phyloP scores from a whole-genome alignment of 225 moss, liverwort and hornwort species.

The Polytrichum commune region DNA sequence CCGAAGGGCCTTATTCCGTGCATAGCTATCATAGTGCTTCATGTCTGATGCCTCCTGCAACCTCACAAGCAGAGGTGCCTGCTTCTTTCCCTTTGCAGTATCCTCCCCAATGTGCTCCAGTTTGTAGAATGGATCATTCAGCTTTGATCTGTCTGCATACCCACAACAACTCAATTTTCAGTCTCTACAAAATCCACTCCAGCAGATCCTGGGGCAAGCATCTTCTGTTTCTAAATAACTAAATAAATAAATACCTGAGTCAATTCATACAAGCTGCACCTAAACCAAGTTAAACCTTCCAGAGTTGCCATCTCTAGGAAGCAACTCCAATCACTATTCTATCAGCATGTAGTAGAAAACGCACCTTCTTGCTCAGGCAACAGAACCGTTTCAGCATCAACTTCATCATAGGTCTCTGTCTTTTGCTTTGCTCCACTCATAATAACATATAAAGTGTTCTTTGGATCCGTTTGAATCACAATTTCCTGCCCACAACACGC shows the following conservation, averaged over 20 bases:
- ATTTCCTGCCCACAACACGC: conserved; percentile 96
- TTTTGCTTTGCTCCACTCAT: conserved; percentile 90
- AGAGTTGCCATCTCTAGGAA: background rate
- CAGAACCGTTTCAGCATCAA: conserved; percentile 82
- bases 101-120: conserved; percentile 95
- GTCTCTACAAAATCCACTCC: background rate
- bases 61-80: conserved; percentile 74
- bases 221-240: too few species aligned
- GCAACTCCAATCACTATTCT: background rate
- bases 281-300: too few species aligned
- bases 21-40: conserved; percentile 83
- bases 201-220: background rate
- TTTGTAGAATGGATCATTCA: conserved; percentile 87
- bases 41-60: conserved; percentile 86
- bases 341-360: background rate
- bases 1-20: conserved; percentile 89
- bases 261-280: too few species aligned
- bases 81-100: conserved; percentile 83
- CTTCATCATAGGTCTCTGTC: conserved; percentile 92
- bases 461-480: conserved; percentile 93
- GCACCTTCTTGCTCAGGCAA: conserved; percentile 83
- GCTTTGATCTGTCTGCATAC: conserved; percentile 73
- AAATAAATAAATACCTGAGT: too few species aligned
- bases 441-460: conserved; percentile 88
- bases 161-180: background rate